Conservation (phyloP, 2,329 filamentous ascomycete genomes). For the Didymella exigua region DNA sequence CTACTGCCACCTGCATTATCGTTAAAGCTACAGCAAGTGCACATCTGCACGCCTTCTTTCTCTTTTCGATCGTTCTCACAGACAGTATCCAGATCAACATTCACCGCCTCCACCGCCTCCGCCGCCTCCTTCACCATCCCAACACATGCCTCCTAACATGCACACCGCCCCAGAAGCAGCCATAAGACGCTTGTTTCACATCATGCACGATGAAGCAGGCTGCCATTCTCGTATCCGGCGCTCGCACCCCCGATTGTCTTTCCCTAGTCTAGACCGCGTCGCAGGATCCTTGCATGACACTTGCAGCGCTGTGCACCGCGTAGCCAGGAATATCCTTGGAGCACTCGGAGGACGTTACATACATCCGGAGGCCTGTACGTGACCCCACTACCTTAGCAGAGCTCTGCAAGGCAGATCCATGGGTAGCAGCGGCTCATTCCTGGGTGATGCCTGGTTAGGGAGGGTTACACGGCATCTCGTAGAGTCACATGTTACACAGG, state of each 20-base stretch:
- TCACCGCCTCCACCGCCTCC: not conserved
- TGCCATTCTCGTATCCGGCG: not conserved
- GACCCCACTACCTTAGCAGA: not conserved
- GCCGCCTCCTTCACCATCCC: not conserved
- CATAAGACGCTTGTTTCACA: not conserved
- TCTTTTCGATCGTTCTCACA: no score
- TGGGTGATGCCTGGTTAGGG: not conserved
- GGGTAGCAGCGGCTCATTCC: slow-evolving; percentile 2
- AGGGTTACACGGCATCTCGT: not conserved
- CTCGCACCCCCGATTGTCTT: not conserved
- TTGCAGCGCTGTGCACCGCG: not conserved
- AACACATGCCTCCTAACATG: not conserved
- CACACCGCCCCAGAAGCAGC: not conserved
- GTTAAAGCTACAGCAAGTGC: not conserved
- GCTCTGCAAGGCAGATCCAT: not conserved
- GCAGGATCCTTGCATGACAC: not conserved
- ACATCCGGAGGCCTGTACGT: not conserved
- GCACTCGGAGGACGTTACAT: not conserved
- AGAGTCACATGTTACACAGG: not conserved
- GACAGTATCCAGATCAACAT: not conserved
- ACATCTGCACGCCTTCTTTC: not conserved
- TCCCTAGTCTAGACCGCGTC: not conserved
- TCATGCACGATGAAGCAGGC: slow-evolving; percentile 3
- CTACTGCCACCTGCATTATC: not conserved
- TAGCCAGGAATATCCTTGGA: not conserved